Evolutionary conservation across 805 yeast genomes (phyloP).

Genomic region (Peterozyma toletana): DNA sequence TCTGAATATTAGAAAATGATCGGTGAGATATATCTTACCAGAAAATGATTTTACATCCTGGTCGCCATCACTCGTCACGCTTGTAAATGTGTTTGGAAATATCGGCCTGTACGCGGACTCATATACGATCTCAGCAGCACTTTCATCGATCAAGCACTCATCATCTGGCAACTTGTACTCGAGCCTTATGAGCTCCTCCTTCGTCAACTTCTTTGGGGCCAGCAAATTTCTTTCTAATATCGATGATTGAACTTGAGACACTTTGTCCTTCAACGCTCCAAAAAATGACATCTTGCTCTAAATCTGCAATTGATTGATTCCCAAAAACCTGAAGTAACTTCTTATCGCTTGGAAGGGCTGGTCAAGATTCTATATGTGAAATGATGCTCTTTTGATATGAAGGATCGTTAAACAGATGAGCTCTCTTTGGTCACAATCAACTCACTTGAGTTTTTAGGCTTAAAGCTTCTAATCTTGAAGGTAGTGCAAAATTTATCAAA

Average conservation of each 20-base stretch:
- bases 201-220: conserved; percentile 36
- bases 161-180: conserved; percentile 67
- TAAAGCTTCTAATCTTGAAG: too few species aligned
- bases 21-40: conserved; percentile 67
- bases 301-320: neutral
- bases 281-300: conserved; percentile 6
- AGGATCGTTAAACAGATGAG: too few species aligned
- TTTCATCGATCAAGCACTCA: conserved; percentile 59
- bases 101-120: conserved; percentile 12
- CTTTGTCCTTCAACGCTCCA: conserved; percentile 20
- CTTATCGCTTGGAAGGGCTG: too few species aligned
- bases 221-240: conserved; percentile 30
- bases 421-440: too few species aligned
- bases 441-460: too few species aligned
- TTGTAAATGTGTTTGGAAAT: neutral
- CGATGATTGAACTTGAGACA: conserved; percentile 31
- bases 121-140: conserved; percentile 54
- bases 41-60: conserved; percentile 26
- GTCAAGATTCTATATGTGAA: too few species aligned
- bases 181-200: conserved; percentile 63
- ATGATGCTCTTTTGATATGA: too few species aligned
- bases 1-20: conserved; percentile 67
- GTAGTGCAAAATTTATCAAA: too few species aligned
- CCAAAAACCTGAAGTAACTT: too few species aligned
- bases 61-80: neutral